Evolutionary conservation across 2,329 filamentous ascomycete genomes (phyloP).

Genomic region (Fusarium nelsonii): DNA sequence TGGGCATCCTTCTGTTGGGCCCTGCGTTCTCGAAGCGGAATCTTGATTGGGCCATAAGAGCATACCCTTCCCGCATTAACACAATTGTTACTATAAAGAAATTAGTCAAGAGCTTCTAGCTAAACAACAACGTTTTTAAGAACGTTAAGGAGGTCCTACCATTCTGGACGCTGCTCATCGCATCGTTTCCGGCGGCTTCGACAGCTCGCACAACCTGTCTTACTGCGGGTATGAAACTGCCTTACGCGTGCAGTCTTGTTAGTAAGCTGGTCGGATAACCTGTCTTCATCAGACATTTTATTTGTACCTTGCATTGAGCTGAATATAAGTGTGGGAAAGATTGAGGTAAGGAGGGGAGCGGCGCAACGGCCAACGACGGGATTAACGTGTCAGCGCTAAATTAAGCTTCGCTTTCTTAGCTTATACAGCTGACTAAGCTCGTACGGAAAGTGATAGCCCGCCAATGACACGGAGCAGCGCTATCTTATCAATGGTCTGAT

Average conservation of each 20-base stretch:
- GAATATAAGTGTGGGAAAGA: background rate
- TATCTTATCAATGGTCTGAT: background rate
- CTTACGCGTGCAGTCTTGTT: conserved; percentile 6
- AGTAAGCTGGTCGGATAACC: background rate
- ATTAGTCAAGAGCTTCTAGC: background rate
- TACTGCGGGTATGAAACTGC: conserved; percentile 16
- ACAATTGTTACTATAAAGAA: background rate
- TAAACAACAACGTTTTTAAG: background rate
- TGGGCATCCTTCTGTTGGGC: conserved; percentile 19
- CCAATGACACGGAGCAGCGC: background rate
- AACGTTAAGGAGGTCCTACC: conserved; percentile 6
- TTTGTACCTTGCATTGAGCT: background rate
- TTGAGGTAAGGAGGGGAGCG: background rate
- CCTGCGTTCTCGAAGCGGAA: conserved; percentile 13
- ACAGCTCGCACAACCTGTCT: conserved; percentile 22
- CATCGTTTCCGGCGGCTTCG: conserved; percentile 21
- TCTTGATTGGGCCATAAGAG: background rate
- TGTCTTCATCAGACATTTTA: background rate
- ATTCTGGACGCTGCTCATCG: conserved; percentile 22
- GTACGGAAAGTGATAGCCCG: too few species aligned
- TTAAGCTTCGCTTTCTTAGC: background rate
- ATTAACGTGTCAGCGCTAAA: background rate
- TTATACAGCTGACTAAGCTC: background rate
- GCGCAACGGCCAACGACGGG: background rate
- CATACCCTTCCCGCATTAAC: conserved; percentile 10